Evolutionary conservation across 345 rosid species (phyloP).

Genomic region (Salix dunnii): DNA sequence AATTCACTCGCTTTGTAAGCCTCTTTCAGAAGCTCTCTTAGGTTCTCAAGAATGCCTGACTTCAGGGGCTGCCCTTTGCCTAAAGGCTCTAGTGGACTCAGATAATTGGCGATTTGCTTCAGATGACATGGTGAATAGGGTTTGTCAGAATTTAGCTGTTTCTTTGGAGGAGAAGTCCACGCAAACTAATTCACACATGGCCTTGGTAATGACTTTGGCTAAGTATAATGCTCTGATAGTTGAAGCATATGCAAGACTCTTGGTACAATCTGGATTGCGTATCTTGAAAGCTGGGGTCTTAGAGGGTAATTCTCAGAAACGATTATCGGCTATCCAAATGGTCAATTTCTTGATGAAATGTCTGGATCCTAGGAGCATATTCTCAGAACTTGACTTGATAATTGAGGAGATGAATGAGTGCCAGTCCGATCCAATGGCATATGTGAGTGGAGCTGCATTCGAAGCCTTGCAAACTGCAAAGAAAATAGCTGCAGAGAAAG

Average conservation of each 20-base stretch:
- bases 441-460: constrained; percentile 83
- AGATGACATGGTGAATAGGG: constrained; percentile 80
- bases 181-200: constrained; percentile 72
- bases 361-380: constrained; percentile 70
- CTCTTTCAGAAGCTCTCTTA: constrained; percentile 72
- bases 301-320: constrained; percentile 80
- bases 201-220: constrained; percentile 74
- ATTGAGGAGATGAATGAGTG: constrained; percentile 76
- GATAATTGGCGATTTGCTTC: constrained; percentile 94
- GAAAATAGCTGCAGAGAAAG: constrained; percentile 53
- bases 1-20: constrained; percentile 78
- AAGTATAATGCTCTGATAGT: constrained; percentile 78
- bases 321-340: constrained; percentile 86
- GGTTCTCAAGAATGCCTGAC: constrained; percentile 78
- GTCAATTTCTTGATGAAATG: constrained; percentile 80
- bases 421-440: constrained; percentile 83
- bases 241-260: constrained; percentile 85
- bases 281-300: constrained; percentile 49
- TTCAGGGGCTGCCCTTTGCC: constrained; percentile 86
- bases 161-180: constrained; percentile 75
- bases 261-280: constrained; percentile 66
- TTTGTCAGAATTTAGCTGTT: constrained; percentile 85
- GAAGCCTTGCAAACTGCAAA: constrained; percentile 82
- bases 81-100: constrained; percentile 79
- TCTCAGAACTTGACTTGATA: constrained; percentile 68